phyloP scores from a whole-genome alignment of 1,284 basidiomycete genomes.

The Cryptococcus deneoformans region DNA sequence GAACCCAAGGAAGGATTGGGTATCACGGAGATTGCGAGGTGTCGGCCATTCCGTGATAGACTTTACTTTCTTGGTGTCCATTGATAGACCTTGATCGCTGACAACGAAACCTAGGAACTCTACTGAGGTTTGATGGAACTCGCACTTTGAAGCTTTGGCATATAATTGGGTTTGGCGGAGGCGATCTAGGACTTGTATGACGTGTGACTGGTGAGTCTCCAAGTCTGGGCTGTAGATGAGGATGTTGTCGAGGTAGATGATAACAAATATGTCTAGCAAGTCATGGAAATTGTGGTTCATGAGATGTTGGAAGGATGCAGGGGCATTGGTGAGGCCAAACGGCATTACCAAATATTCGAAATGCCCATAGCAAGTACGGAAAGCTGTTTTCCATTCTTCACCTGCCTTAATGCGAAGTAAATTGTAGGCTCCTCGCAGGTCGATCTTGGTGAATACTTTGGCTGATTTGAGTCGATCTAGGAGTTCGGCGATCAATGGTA shows the following conservation, averaged over 20 bases:
- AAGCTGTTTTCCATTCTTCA: slow-evolving; percentile 39
- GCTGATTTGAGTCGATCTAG: slow-evolving; percentile 36
- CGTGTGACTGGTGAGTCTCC: slow-evolving; percentile 38
- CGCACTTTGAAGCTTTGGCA: slow-evolving; percentile 50
- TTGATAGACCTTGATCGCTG: not conserved
- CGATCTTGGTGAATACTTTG: slow-evolving; percentile 37
- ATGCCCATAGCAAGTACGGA: slow-evolving; percentile 33
- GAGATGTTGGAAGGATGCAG: slow-evolving; percentile 46
- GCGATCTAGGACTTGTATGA: slow-evolving; percentile 43
- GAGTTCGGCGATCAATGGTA: slow-evolving; percentile 20
- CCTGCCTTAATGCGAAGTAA: slow-evolving; percentile 28
- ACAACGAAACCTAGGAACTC: slow-evolving; percentile 5
- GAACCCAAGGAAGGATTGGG: not conserved
- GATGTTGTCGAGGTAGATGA: slow-evolving; percentile 47
- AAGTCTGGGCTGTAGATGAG: slow-evolving; percentile 50
- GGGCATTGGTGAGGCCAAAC: slow-evolving; percentile 52
- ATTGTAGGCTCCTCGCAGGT: slow-evolving; percentile 36
- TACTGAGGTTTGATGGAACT: slow-evolving; percentile 30
- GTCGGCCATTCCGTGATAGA: slow-evolving; percentile 2
- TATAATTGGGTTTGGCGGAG: slow-evolving; percentile 45
- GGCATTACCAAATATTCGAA: slow-evolving; percentile 51
- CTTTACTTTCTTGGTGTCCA: slow-evolving; percentile 6
- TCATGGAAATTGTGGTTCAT: slow-evolving; percentile 36
- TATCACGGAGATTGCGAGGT: not conserved
- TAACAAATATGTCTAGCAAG: slow-evolving; percentile 30